Conservation (phyloP, 2,329 filamentous ascomycete genomes). For the Emmonsia crescens region DNA sequence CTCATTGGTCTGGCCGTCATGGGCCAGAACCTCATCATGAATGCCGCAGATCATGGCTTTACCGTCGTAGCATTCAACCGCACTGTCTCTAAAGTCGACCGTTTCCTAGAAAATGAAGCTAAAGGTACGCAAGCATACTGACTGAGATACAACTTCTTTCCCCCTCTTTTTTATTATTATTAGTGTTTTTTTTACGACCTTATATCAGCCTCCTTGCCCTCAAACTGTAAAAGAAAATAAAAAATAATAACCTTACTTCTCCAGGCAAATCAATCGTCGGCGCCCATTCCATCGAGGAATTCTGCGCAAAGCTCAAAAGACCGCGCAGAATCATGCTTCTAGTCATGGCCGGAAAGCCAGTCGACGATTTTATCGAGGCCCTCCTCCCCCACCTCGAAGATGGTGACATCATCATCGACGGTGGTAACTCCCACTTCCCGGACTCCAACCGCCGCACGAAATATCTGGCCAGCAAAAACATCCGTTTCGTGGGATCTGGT, state of each 20-base stretch:
- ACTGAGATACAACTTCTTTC: neutral
- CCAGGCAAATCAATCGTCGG: constrained; percentile 84
- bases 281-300: constrained; percentile 88
- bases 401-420: constrained; percentile 98
- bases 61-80: constrained; percentile 98
- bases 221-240: neutral
- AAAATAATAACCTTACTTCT: constrained; percentile 25
- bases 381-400: constrained; percentile 71
- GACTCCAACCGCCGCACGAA: constrained; percentile 95
- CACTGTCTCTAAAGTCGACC: constrained; percentile 95
- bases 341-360: constrained; percentile 94
- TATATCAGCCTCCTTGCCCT: neutral
- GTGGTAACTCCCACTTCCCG: constrained; percentile 98
- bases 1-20: constrained; percentile 90
- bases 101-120: constrained; percentile 81
- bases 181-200: neutral
- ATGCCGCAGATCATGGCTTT: constrained; percentile 85
- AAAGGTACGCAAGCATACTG: constrained; percentile 46
- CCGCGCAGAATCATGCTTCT: constrained; percentile 97
- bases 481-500: constrained; percentile 92
- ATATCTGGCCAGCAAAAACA: constrained; percentile 76
- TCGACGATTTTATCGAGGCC: constrained; percentile 97
- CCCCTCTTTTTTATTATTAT: neutral
- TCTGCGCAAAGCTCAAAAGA: constrained; percentile 91
- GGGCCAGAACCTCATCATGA: constrained; percentile 79